Evolutionary conservation across 2,329 filamentous ascomycete species (phyloP).

Genomic region (Alternaria angustiovoidea): DNA sequence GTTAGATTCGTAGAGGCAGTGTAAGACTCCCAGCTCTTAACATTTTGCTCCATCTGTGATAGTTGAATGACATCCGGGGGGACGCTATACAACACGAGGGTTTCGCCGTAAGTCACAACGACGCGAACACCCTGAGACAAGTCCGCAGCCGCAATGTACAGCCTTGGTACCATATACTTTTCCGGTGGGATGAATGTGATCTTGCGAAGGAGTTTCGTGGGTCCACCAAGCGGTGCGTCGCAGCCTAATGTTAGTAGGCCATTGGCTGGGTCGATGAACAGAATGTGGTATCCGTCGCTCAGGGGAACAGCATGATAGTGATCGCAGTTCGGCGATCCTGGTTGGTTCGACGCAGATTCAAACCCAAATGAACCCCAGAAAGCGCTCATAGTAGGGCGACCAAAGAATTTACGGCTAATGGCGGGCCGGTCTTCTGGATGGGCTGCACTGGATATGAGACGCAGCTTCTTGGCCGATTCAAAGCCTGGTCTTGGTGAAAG

Average conservation of each 20-base stretch:
- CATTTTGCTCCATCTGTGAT: constrained; percentile 41
- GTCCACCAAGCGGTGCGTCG: constrained; percentile 66
- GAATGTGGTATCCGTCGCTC: constrained; percentile 70
- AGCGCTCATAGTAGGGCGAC: constrained; percentile 23
- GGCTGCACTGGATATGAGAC: constrained; percentile 69
- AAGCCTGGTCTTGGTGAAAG: constrained; percentile 62
- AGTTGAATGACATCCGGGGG: constrained; percentile 59
- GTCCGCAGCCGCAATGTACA: constrained; percentile 67
- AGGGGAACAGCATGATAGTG: constrained; percentile 71
- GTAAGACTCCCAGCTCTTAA: constrained; percentile 31
- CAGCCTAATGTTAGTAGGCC: constrained; percentile 67
- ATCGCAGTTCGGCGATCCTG: constrained; percentile 52
- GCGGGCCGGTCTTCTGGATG: constrained; percentile 50
- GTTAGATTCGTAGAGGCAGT: constrained; percentile 17
- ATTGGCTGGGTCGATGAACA: constrained; percentile 69
- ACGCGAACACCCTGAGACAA: constrained; percentile 66
- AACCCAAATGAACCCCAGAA: constrained; percentile 36
- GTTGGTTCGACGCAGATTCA: constrained; percentile 19
- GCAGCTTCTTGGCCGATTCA: constrained; percentile 65
- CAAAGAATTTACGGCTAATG: constrained; percentile 34
- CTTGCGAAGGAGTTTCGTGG: constrained; percentile 66
- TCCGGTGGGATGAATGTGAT: constrained; percentile 61
- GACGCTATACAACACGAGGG: constrained; percentile 67
- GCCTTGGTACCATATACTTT: constrained; percentile 52
- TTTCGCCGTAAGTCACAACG: constrained; percentile 63